Base-by-base conservation (phyloP, 2,329 filamentous ascomycete genomes). In the Knufia petricola region DNA sequence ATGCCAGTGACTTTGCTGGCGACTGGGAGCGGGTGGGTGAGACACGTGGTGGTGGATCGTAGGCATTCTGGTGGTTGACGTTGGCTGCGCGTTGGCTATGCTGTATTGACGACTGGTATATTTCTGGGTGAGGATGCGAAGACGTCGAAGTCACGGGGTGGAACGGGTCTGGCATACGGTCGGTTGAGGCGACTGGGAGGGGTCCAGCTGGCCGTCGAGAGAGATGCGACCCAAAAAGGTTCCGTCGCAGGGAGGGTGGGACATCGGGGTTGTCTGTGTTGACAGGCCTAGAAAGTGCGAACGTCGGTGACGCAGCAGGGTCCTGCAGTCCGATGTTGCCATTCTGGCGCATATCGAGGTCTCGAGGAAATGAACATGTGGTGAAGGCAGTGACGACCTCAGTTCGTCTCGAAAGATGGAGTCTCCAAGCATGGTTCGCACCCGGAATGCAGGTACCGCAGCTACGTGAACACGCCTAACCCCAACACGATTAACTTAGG, bases 211-310 rank as follows among this genome's bases (percentile, higher is more conserved):
- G 64, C 7, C 67, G 67, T 45, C 66, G 63, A 53, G 64, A 68
- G 36, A 70, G 63, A 48, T 69, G 67, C 45, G 65, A 63, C 15
- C 68, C 66, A 56, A 71, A 71, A 21, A 71, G 62, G 49, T 68
- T 71, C 37, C 68, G 66, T 46, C 69, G 66, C 40, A 70, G 64
- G 17, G 65, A 66, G 13, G 46, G 28, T 32, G 37, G 30, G n/a
- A 48, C 24, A 21, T 40, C 26, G 3, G 37, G 36, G 34, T 42
- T 30, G 34, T 23, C 17, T 32, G 36, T 30, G 30, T 23, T 36
- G 20, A 24, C 19, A 26, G 44, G 21, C 39, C 34, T n/a, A 21
- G 46, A 48, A 19, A 41, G 26, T 10, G 37, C 26, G 17, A 41
- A 48, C 4, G 46, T 48, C 17, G 46, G 46, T 13, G 46, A 48